Conservation (phyloP, 768 basidiomycete genomes). For the Auricularia cornea region DNA sequence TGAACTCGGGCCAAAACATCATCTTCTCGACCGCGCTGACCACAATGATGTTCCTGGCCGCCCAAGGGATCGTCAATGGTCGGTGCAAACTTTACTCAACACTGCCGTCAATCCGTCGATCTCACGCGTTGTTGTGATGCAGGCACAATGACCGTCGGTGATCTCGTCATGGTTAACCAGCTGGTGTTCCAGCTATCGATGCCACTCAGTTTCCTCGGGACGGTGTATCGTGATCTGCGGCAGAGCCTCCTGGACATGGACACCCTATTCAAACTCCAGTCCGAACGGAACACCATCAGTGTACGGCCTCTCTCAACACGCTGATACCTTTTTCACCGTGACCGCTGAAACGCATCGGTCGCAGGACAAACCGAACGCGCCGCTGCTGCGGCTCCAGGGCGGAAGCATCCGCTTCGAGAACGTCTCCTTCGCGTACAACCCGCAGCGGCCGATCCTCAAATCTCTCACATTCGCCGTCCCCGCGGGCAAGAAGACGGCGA, state of each 20-base stretch:
- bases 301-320: no score
- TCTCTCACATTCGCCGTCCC: conserved; percentile 85
- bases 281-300: conserved; percentile 63
- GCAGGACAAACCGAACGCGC: conserved; percentile 63
- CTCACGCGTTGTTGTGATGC: neutral
- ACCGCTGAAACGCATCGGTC: no score
- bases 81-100: conserved; percentile 11
- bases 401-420: conserved; percentile 91
- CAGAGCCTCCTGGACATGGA: conserved; percentile 98
- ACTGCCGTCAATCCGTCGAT: neutral
- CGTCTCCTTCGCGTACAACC: conserved; percentile 85
- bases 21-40: conserved; percentile 95
- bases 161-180: conserved; percentile 99
- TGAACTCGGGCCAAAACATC: conserved; percentile 95
- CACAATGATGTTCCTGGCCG: conserved; percentile 91
- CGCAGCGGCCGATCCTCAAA: conserved; percentile 85
- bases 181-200: conserved; percentile 95
- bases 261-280: conserved; percentile 80
- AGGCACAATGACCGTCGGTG: conserved; percentile 98
- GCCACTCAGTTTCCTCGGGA: conserved; percentile 94
- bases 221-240: conserved; percentile 93
- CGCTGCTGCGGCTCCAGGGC: conserved; percentile 60
- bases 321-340: no score
- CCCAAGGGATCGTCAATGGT: conserved; percentile 92
- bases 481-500: conserved; percentile 92